phyloP scores from a whole-genome alignment of 2,329 filamentous ascomycete species.

The Furcasterigmium sp. region DNA sequence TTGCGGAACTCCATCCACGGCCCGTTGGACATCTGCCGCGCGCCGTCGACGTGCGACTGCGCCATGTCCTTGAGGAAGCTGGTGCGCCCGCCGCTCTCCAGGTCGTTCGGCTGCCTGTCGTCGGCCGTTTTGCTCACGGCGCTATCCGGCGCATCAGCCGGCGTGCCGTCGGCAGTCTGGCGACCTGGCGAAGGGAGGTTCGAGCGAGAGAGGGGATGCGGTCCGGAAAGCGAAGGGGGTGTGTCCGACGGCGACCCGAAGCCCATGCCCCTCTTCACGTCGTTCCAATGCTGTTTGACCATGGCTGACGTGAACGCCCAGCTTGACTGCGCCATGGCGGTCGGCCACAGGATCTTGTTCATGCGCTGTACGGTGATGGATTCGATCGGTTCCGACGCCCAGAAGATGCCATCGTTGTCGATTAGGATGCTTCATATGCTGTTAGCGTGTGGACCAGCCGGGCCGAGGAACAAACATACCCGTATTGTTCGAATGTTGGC shows the following conservation, averaged over 20 bases:
- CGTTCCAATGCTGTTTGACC: conserved; percentile 35
- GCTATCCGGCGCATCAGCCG: conserved; percentile 7
- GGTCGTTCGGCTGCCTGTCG: conserved; percentile 2
- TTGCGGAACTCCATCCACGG: conserved; percentile 9
- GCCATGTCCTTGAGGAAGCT: conserved; percentile 13
- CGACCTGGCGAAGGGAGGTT: conserved; percentile 5
- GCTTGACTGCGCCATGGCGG: conserved; percentile 41
- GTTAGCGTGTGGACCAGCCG: background rate
- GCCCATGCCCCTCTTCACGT: conserved; percentile 41
- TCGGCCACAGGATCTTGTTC: conserved; percentile 48
- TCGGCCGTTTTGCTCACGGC: conserved; percentile 7
- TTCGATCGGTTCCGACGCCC: conserved; percentile 43
- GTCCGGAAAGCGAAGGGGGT: background rate
- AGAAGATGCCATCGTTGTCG: conserved; percentile 41
- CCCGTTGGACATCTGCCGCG: conserved; percentile 10
- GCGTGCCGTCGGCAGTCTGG: conserved; percentile 11
- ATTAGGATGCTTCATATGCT: conserved; percentile 38
- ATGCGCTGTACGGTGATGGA: conserved; percentile 37
- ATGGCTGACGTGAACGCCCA: conserved; percentile 48
- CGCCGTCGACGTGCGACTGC: conserved; percentile 9
- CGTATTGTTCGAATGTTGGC: conserved; percentile 52
- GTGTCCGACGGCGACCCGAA: conserved; percentile 19
- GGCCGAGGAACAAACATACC: conserved; percentile 37
- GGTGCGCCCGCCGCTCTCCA: conserved; percentile 11
- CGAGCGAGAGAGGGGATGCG: background rate